Conservation (phyloP, 441 rosid species). For the Lepidium campestre region DNA sequence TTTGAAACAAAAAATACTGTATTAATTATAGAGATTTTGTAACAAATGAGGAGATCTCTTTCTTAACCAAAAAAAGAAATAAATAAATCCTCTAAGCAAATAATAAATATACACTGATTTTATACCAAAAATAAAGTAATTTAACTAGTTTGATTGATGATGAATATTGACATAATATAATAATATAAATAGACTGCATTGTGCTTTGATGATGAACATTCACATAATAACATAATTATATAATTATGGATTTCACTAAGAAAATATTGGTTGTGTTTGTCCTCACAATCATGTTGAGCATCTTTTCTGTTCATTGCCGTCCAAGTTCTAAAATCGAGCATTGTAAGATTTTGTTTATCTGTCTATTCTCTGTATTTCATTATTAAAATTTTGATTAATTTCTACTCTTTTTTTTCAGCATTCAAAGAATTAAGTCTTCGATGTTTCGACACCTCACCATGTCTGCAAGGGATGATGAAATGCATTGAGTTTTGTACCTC, state of each 20-base stretch:
- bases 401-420: background rate
- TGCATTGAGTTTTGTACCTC: conserved; percentile 1
- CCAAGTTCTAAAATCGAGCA: background rate
- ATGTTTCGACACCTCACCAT: conserved; percentile 8
- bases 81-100: background rate
- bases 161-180: background rate
- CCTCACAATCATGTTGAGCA: background rate
- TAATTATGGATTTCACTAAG: background rate
- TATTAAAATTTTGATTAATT: background rate
- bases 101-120: background rate
- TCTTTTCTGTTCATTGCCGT: background rate
- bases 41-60: no score
- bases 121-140: background rate
- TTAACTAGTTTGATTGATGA: no score
- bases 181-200: background rate
- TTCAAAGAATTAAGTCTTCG: background rate
- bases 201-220: background rate
- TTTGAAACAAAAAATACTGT: no score
- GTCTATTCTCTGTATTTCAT: background rate
- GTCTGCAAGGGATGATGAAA: background rate
- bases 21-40: no score
- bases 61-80: no score
- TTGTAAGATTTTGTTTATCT: background rate
- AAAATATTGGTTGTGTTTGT: background rate
- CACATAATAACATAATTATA: background rate